Base-by-base conservation (phyloP, 306 rosid species). In the Lablab purpureus region DNA sequence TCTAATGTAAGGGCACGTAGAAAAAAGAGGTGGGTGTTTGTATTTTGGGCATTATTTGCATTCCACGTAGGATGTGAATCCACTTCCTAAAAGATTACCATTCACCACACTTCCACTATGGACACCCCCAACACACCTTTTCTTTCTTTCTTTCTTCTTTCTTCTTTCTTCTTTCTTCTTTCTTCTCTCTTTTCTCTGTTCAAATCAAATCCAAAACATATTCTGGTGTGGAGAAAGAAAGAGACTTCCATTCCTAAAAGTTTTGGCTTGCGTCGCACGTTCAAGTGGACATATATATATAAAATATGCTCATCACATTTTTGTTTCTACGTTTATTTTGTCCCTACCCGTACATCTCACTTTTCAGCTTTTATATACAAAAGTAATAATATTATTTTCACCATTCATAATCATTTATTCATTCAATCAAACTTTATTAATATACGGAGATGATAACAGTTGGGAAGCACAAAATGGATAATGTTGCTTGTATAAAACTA, bases 1-100 rank as follows among this genome's bases (percentile, higher is more conserved):
- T 81, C 81, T 68, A 73, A 19, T 23, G 76, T 67, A 68, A 67
- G 40, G 80, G 83, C 85, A 82, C 86, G 79, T 77, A 82, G 45
- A 40, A 54, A 58, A 62, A 54, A 69, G 15, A 49, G 60, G 22
- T 11, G 4, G 3, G 69, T 50, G 49, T 56, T 54, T 67, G 50
- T 78, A 73, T 73, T 64, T 56, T 47, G 50, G 72, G 19, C 36
- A 21, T 36, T 47, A 81, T 78, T 81, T 81, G 86, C 84, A 85
- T 68, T 85, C 81, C 88, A 78, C 72, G 25, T 78, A 12, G 67
- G 55, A 77, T 51, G 69, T 36, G 56, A 4, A 67, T 13, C 76
- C 22, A 36, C 67, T 59, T 59, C 1, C 10, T 49, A 64, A 81
- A 67, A 74, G 52, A 55, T 11, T 28, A 43, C 18, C 34, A 65